Conservation (phyloP, 1,139 yeast species). For the Suhomyces maxii region DNA sequence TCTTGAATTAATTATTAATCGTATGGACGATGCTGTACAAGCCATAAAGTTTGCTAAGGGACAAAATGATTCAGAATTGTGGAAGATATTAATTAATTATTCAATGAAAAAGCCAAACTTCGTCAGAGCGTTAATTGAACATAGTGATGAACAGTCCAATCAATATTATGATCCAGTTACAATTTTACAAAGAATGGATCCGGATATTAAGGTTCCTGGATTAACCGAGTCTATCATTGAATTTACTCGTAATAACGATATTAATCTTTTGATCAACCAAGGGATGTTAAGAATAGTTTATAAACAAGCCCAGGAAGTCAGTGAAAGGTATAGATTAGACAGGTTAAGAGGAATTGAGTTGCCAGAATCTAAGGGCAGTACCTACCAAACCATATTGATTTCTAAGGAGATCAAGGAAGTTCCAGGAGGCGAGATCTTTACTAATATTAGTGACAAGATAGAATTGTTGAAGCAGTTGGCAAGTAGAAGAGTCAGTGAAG, state of each 20-base stretch:
- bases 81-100: conserved; percentile 73
- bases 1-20: conserved; percentile 69
- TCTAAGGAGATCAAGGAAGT: conserved; percentile 1
- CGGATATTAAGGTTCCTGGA: conserved; percentile 61
- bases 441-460: conserved; percentile 5
- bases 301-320: conserved; percentile 11
- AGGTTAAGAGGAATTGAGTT: conserved; percentile 7
- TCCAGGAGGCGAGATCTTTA: conserved; percentile 3
- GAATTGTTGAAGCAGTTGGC: background rate
- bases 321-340: conserved; percentile 9
- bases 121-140: conserved; percentile 69
- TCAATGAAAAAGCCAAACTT: conserved; percentile 73
- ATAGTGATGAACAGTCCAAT: conserved; percentile 56
- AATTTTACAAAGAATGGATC: conserved; percentile 66
- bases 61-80: conserved; percentile 71
- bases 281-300: conserved; percentile 56
- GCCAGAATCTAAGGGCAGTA: background rate
- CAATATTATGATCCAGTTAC: conserved; percentile 64
- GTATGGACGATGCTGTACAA: conserved; percentile 71
- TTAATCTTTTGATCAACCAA: conserved; percentile 57
- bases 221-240: conserved; percentile 60
- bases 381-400: conserved; percentile 4
- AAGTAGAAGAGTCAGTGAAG: background rate
- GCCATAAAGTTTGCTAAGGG: conserved; percentile 81
- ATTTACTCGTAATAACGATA: conserved; percentile 65